phyloP scores from a whole-genome alignment of 2,329 filamentous ascomycete species.

The Colletotrichum siamense region DNA sequence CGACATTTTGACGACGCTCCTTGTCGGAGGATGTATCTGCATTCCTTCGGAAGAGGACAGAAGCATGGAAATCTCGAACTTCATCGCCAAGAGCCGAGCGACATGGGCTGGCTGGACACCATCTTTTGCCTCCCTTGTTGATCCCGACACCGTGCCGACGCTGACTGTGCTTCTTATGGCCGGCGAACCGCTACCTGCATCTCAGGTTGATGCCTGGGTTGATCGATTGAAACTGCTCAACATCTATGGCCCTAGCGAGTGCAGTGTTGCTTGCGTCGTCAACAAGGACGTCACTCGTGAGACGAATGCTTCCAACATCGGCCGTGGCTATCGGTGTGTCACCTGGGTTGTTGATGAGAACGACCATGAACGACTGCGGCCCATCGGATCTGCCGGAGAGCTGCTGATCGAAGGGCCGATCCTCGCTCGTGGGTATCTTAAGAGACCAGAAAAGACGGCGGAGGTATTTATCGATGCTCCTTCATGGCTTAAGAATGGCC shows the following conservation, averaged over 20 bases:
- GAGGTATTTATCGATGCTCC: neutral
- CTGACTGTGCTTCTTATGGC: constrained; percentile 19
- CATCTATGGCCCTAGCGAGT: neutral
- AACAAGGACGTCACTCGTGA: neutral
- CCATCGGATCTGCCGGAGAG: constrained; percentile 26
- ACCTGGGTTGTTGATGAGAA: constrained; percentile 27
- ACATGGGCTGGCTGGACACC: constrained; percentile 24
- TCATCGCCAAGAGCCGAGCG: constrained; percentile 15
- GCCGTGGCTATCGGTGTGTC: neutral
- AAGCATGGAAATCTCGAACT: constrained; percentile 26
- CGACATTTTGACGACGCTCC: constrained; percentile 57
- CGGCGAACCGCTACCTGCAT: constrained; percentile 24
- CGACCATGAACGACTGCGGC: constrained; percentile 20
- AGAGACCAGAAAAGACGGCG: neutral
- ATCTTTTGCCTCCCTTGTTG: constrained; percentile 13
- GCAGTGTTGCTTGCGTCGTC: neutral
- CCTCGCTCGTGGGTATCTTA: neutral
- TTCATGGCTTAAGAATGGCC: constrained; percentile 24
- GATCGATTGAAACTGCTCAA: neutral
- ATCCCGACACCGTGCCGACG: constrained; percentile 16
- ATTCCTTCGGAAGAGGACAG: neutral
- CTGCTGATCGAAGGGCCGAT: constrained; percentile 24
- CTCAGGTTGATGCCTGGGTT: constrained; percentile 18
- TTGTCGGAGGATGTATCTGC: constrained; percentile 59
- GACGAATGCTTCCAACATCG: constrained; percentile 25